Base-by-base conservation (phyloP, 352 stramenopile species). In the Aphanomyces astaci region DNA sequence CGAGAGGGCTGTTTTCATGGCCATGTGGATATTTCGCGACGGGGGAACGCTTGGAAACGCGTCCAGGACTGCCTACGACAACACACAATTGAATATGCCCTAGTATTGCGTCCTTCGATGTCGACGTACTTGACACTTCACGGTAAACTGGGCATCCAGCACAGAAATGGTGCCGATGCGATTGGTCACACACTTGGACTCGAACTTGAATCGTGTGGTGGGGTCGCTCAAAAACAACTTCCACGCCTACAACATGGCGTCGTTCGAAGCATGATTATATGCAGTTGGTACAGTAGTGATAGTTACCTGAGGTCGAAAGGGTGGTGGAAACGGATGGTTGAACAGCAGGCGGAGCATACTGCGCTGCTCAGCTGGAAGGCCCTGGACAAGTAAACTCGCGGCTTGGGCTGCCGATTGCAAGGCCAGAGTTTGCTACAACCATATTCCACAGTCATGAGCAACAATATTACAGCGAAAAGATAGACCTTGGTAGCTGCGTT, bases 1-100 rank as follows among this genome's bases (percentile, higher is more conserved):
- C n/a, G 62, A 68, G 25, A 68, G 62, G 1, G 33, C 62, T 15
- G 62, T 68, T 24, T 68, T 68, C 62, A 68, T 68, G 28, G 5
- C 17, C 15, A 57, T 66, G 11, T 25, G n/a, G 17, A 30, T 56
- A 2, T 68, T 28, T 28, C 22, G 30, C 17, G 39, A 27, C 36
- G 36, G 10, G 4, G 24, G 4, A 13, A 57, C 13, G 22, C 19
- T 17, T 2, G 62, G 33, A 31, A 52, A 52, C 1, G 28, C 33
- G 17, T 68, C 62, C 15, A 68, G 32, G 24, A 59, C 43, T 7
- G 15, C 17, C 28, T 59, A 55, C 48, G 27, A 55, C 48, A 27
- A n/a, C n/a, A n/a, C n/a, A n/a, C 13, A 5, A 7, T 9, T 27
- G 13, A 10, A 53, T n/a, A 19, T 25, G 22, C 22, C 45, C 4